Evolutionary conservation across 805 yeast species (phyloP), one percentile per base, ranked within the genome.

Genomic region (Starmerella stellata): DNA sequence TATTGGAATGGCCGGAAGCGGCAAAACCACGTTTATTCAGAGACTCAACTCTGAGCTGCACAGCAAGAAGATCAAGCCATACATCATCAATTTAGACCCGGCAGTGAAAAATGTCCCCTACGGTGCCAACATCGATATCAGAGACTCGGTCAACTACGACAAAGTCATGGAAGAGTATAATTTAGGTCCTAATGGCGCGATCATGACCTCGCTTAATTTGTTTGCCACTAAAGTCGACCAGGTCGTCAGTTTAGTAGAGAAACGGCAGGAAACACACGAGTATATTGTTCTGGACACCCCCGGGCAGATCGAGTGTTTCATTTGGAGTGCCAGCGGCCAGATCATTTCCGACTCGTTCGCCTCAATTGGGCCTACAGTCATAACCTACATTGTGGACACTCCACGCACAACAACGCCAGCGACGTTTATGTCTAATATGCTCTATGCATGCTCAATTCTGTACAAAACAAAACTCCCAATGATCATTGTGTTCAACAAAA

Each of bases 21-120:
- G 99, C 52, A 90, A 90, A 59, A 87, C 99, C 61, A 90, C 98
- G 8, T 90, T 90, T 56, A 76, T 90, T 82, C 99, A 90, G 58
- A 64, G 98, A 45, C 64, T 90, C 44, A 87, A 87, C 60, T 72
- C 95, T 0, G 93, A 90, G 57, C 63, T 90, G 25, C 93, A 85
- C 53, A 7, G 25, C 8, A 43, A 80, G 25, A 59, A 63, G 30
- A 39, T 38, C 15, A 76, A 87, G 17, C 96, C 98, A 9, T 90
- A 90, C 59, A 93, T 87, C 21, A 71, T 90, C 42, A 90, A 90
- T 54, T 64, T 90, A 37, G 99, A 90, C 62, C 99, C 99, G 1
- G 98, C 98, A 1, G 96, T 90, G 16, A 61, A 79, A 46, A 80
- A 77, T 47, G 76, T 82, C n/a, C 98, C 98, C 11, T 90, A 75